Percentiles rank a stretch among this genome's conserved stretches.
phyloP scores from a whole-genome alignment of 108 stramenopile species.

The Poteriospumella lacustris region DNA sequence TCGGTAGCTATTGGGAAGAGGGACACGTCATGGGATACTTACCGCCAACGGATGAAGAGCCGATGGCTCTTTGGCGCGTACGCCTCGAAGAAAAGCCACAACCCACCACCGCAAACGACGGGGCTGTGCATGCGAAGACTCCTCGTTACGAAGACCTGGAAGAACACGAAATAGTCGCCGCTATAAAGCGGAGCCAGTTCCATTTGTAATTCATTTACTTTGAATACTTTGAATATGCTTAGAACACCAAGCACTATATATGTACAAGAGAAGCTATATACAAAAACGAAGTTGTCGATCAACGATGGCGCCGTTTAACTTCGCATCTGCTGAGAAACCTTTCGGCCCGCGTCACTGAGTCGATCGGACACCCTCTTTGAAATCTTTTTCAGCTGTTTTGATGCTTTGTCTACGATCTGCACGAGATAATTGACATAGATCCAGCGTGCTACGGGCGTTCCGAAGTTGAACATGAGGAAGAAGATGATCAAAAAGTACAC shows the following conservation, averaged over 20 bases:
- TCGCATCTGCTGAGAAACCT: not conserved
- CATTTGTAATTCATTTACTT: too few species aligned
- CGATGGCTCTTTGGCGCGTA: not conserved
- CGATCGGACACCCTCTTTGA: not conserved
- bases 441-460: not conserved
- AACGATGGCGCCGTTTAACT: too few species aligned
- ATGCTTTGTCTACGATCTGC: not conserved
- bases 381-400: not conserved
- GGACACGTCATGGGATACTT: not conserved
- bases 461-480: not conserved
- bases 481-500: not conserved
- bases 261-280: too few species aligned
- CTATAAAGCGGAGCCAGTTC: too few species aligned
- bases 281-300: too few species aligned
- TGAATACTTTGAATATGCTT: too few species aligned
- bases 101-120: not conserved
- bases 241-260: too few species aligned
- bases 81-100: not conserved
- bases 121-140: not conserved
- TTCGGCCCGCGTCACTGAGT: not conserved
- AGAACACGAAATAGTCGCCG: not conserved
- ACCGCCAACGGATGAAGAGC: slow-evolving; percentile 5
- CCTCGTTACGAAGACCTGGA: not conserved
- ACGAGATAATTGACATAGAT: not conserved
- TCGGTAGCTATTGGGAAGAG: slow-evolving; percentile 20